A percentile compares a stretch with the other conserved stretches of the same genome.
These are phyloP conservation scores for Coemansia sp. DNA, from an alignment of 192 early-diverging fungal species.

Conservation along the genomic window DNA sequence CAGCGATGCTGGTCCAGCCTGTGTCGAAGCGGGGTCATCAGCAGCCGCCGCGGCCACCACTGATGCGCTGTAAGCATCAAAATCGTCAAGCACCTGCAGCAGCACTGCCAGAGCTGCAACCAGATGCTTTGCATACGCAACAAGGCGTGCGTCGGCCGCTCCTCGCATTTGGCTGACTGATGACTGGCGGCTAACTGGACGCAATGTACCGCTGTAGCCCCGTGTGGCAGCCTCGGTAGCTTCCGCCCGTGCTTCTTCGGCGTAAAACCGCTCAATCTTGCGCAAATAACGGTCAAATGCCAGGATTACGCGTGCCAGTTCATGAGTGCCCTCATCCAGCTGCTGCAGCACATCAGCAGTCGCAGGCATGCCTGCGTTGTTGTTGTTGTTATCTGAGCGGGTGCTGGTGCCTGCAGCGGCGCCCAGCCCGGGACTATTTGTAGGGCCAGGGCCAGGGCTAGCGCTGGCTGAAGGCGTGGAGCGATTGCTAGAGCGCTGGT, in stretches of 20 bases:
- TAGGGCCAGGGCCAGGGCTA: neutral
- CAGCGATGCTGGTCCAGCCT: constrained; percentile 29
- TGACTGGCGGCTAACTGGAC: constrained; percentile 3
- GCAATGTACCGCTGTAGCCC: neutral
- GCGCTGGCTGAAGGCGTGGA: neutral
- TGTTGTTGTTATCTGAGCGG: neutral
- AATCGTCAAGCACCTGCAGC: constrained; percentile 52
- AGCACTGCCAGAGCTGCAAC: constrained; percentile 47
- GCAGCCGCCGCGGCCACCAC: constrained; percentile 25
- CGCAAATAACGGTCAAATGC: constrained; percentile 49
- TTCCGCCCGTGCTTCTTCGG: constrained; percentile 18
- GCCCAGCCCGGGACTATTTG: neutral
- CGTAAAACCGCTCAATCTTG: constrained; percentile 48
- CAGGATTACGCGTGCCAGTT: constrained; percentile 52
- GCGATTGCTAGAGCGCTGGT: constrained; percentile 34
- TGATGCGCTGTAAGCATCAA: constrained; percentile 42
- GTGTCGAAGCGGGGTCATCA: constrained; percentile 30
- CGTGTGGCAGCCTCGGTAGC: neutral
- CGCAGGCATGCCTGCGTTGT: constrained; percentile 2
- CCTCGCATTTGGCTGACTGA: constrained; percentile 23
- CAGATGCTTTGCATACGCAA: constrained; percentile 49
- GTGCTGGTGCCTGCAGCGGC: neutral
- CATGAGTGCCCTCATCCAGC: constrained; percentile 51
- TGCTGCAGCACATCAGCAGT: constrained; percentile 46
- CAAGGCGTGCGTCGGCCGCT: constrained; percentile 39